Evolutionary conservation across 495 filamentous ascomycete species (phyloP), one percentile per base, ranked within the genome.

Genomic region (Xanthoparmelia taractica): DNA sequence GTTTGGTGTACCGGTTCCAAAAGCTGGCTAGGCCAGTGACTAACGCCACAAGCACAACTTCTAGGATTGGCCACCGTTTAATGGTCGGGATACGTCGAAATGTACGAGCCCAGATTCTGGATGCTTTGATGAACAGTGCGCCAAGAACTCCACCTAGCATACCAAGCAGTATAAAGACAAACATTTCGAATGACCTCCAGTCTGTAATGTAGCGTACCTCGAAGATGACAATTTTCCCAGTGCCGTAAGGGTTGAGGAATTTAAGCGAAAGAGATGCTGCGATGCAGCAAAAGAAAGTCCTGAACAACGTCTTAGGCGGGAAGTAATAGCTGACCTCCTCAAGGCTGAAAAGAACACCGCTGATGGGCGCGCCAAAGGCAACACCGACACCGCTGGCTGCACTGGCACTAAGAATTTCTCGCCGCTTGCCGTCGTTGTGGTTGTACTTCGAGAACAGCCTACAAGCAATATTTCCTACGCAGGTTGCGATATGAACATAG

Each of bases 301-400:
- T 81, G 77, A 98, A 98, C 5, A 98, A 83, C 4, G 93, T 97
- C 75, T 98, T 97, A n/a, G 94, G 89, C 6, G 93, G 94, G 73
- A 97, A 97, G 72, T 96, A 98, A 73, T 98, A 98, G 73, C 87
- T 89, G 69, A 96, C 91, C 80, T 97, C 93, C 74, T 97, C 93
- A 31, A 97, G 76, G 60, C 91, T 91, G 73, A 97, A 97, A 11
- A 97, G 80, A 18, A 97, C 93, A 43, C 93, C 93, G 13, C 91
- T 90, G 58, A 97, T 87, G 15, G 93, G 93, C 2, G 93, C 92
- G 33, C 93, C 93, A 72, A 97, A 97, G 27, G 93, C 93, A 23
- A 97, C 93, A 20, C 91, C 91, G 36, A 97, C 93, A 66, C 93
- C 93, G 58, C 90, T 91, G 8, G 93, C 92, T 8, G 93, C 92